A percentile compares a stretch with the other conserved stretches of the same genome.
Conservation (phyloP, 345 rosid species). For the Psidium friedrichsthalianum region DNA sequence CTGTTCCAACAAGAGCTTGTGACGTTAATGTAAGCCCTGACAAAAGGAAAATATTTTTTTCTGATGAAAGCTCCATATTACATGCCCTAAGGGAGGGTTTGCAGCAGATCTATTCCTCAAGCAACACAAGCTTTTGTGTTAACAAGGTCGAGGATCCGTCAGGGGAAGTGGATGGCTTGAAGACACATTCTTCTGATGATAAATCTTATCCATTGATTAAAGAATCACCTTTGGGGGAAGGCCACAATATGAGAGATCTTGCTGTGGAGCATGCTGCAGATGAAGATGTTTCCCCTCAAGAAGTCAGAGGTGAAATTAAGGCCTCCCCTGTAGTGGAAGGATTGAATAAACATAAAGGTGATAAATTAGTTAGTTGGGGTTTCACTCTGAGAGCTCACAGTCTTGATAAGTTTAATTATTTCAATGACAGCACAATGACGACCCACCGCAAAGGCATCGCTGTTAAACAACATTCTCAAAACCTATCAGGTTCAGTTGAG, state of each 20-base stretch:
- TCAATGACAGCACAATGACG: conserved; percentile 8
- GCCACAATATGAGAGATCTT: conserved; percentile 9
- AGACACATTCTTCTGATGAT: conserved; percentile 16
- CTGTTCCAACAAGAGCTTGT: conserved; percentile 61
- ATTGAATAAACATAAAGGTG: conserved; percentile 1
- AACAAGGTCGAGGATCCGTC: conserved; percentile 42
- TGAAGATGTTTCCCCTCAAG: conserved; percentile 12
- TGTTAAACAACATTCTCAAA: conserved; percentile 18
- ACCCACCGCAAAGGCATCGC: conserved; percentile 8
- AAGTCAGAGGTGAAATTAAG: conserved; percentile 9
- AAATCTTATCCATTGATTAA: conserved; percentile 21
- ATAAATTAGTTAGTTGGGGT: conserved; percentile 15
- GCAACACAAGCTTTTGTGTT: conserved; percentile 40
- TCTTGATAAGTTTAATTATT: conserved; percentile 17
- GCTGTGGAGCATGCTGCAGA: conserved; percentile 10
- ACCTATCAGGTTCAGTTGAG: conserved; percentile 15
- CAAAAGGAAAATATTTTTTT: conserved; percentile 84
- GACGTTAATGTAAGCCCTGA: conserved; percentile 95
- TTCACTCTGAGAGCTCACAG: conserved; percentile 31
- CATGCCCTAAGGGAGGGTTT: conserved; percentile 72
- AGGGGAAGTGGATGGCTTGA: conserved; percentile 17
- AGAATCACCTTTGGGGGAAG: conserved; percentile 15
- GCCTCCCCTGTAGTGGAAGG: conserved; percentile 5
- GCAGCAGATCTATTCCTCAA: conserved; percentile 57
- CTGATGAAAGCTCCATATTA: conserved; percentile 70